Evolutionary conservation across 2,329 filamentous ascomycete genomes (phyloP), one percentile per base, ranked within the genome.

Genomic region (Curvularia spicifera): DNA sequence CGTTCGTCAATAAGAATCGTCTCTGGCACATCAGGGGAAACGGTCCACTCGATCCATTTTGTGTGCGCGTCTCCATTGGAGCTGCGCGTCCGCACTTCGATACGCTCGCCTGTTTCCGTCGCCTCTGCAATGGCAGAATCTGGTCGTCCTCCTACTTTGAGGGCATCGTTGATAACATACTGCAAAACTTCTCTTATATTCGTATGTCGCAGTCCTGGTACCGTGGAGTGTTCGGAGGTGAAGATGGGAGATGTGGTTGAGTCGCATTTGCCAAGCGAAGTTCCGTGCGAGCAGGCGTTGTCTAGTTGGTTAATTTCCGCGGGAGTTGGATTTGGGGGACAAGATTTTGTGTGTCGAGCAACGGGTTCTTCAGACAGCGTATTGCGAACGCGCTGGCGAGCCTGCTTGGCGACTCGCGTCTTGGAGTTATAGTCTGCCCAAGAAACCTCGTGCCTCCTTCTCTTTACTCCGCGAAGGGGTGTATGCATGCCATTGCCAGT

Each of bases 1-100:
- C 85, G 82, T 69, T 89, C 86, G 67, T 89, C 86, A 44, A 87
- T 81, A 47, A 85, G 78, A 56, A 86, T 83, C 1, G 80, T 82
- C 18, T 80, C 79, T 4, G 84, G 84, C 9, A 86, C 81, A 53
- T 77, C 76, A 18, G 80, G 68, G 51, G 81, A 78, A 29, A 85
- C 81, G 26, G 71, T 76, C 81, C 82, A 83, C 55, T 83, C 79
- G 57, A 83, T 82, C 56, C 72, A 76, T 65, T 83, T 83, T 13
- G 75, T 78, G 47, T 76, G 79, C 18, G 75, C 74, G 51, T 76
- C 78, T 3, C 80, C 82, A 56, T 77, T 79, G 1, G 78, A 78
- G 49, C 74, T 78, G 53, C 77, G 73, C 33, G 77, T 79, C 26
- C 73, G 76, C 4, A 83, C 82, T 65, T 81, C 81, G 39, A 84